phyloP scores from a whole-genome alignment of 345 rosid species.

The Salix koriyanagi region DNA sequence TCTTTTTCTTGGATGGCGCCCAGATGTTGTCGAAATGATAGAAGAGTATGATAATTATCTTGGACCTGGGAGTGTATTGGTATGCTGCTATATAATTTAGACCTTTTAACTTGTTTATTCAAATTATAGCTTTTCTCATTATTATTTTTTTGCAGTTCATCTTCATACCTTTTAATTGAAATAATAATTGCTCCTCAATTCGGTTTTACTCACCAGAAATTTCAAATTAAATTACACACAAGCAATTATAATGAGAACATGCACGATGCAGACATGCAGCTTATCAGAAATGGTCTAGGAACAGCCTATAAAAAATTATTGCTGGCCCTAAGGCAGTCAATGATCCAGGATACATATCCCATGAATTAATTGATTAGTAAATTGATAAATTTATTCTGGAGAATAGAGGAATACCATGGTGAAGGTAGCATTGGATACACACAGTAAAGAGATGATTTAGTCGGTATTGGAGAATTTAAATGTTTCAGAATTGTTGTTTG shows the following conservation, averaged over 20 bases:
- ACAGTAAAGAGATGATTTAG: too few relatives aligned
- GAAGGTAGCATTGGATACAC: too few relatives aligned
- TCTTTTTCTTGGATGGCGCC: constrained; percentile 94
- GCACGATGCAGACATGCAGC: neutral
- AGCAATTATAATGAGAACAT: neutral
- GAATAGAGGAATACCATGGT: neutral
- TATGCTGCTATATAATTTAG: constrained; percentile 26
- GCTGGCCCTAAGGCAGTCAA: neutral
- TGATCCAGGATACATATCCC: neutral
- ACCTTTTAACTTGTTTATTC: neutral
- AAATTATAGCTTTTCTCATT: neutral
- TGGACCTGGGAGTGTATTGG: constrained; percentile 92
- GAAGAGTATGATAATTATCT: constrained; percentile 94
- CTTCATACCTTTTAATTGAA: neutral
- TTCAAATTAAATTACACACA: neutral
- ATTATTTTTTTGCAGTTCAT: neutral
- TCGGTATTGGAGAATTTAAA: too few relatives aligned
- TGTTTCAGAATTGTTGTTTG: too few relatives aligned
- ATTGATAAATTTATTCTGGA: neutral
- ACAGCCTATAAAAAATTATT: neutral
- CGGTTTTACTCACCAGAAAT: neutral
- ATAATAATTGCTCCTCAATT: neutral
- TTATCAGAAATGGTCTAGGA: neutral
- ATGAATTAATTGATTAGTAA: neutral
- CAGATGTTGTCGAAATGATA: constrained; percentile 80